These are phyloP conservation scores for Solanum chiquidenum DNA, from an alignment of 257 asterid genomes.

Conservation along the genomic window DNA sequence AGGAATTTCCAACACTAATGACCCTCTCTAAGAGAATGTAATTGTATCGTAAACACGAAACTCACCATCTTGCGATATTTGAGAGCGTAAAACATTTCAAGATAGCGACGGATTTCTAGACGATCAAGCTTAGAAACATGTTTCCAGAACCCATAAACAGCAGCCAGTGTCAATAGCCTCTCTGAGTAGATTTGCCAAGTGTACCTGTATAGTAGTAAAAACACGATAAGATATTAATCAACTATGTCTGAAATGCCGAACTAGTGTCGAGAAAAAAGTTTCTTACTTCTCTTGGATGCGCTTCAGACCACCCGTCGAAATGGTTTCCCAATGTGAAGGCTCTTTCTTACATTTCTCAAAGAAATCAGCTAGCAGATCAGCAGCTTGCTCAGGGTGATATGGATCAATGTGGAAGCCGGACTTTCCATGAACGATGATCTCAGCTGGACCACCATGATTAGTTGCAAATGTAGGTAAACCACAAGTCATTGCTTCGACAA, in stretches of 20 bases:
- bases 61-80: constrained; percentile 76
- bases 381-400: constrained; percentile 2
- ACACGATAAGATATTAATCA: not conserved
- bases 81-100: constrained; percentile 88
- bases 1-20: not conserved
- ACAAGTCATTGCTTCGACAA: constrained; percentile 97
- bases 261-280: not conserved
- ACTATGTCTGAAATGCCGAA: not conserved
- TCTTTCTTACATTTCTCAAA: constrained; percentile 2
- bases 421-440: constrained; percentile 1
- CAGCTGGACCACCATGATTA: constrained; percentile 10
- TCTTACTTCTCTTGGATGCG: constrained; percentile 92
- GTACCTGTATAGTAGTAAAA: constrained; percentile 26
- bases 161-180: constrained; percentile 75
- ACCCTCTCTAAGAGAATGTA: not conserved
- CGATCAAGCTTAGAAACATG: constrained; percentile 82
- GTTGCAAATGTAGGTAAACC: constrained; percentile 10
- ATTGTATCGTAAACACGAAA: not conserved
- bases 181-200: constrained; percentile 92
- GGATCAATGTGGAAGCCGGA: constrained; percentile 9
- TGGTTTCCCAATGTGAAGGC: constrained; percentile 50
- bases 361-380: constrained; percentile 3
- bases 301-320: constrained; percentile 59
- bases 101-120: constrained; percentile 71
- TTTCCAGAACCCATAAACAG: constrained; percentile 94